A percentile compares a stretch with the other conserved stretches of the same genome.
These are phyloP conservation scores for Flaveria bidentis DNA, from an alignment of 129 eudicot genomes.

Conservation along the genomic window DNA sequence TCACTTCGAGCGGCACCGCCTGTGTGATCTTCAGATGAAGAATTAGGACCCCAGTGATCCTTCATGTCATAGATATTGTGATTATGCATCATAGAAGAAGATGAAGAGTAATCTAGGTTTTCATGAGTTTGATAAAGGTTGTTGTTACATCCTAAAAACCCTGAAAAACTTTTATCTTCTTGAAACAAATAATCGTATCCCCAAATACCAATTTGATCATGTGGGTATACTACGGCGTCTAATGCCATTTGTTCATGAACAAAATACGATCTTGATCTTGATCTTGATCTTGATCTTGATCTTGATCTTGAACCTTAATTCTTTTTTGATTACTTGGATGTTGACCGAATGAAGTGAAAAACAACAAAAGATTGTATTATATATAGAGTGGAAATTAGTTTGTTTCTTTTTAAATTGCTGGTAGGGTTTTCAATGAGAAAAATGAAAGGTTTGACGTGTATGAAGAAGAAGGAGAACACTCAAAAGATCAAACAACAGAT, in stretches of 20 bases:
- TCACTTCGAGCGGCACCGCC: not conserved
- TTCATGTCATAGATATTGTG: conserved; percentile 17
- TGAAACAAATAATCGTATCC: conserved; percentile 29
- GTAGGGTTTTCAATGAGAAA: too few species aligned
- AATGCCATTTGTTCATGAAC: conserved; percentile 33
- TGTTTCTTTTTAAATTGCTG: too few species aligned
- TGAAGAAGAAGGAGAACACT: conserved; percentile 10
- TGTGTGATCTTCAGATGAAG: conserved; percentile 25
- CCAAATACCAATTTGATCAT: conserved; percentile 26
- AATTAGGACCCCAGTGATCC: conserved; percentile 28
- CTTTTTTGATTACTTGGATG: not conserved
- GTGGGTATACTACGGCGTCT: conserved; percentile 30
- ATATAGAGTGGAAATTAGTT: too few species aligned
- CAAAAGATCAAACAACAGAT: not conserved
- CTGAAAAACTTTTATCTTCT: conserved; percentile 29
- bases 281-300: conserved; percentile 22
- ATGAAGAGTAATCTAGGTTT: conserved; percentile 22
- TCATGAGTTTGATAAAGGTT: conserved; percentile 28
- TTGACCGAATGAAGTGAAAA: not conserved
- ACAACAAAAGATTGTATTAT: too few species aligned
- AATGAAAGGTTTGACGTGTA: conserved; percentile 10
- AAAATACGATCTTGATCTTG: conserved; percentile 20
- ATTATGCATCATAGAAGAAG: conserved; percentile 29
- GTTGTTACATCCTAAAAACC: conserved; percentile 31
- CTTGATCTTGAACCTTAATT: conserved; percentile 14